These are phyloP conservation scores for Marasmius fiardii DNA, from an alignment of 1,284 basidiomycete species.

Conservation along the genomic window DNA sequence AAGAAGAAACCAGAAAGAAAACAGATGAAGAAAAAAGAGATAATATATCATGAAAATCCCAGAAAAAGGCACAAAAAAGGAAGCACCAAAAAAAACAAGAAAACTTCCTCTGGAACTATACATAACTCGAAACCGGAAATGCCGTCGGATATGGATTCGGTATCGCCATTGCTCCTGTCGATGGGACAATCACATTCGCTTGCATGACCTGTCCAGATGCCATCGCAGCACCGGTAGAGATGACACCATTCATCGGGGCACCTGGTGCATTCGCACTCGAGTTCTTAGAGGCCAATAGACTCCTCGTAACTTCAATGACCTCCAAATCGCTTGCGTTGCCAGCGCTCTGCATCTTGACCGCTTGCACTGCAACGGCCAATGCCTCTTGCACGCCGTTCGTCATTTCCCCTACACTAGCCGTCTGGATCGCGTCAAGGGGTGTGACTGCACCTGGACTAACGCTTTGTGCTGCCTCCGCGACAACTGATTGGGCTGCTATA, in stretches of 20 bases:
- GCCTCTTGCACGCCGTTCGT: conserved; percentile 14
- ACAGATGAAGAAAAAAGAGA: conserved; percentile 15
- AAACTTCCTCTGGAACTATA: conserved; percentile 10
- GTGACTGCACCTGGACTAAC: conserved; percentile 9
- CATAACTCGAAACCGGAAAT: conserved; percentile 10
- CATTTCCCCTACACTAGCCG: conserved; percentile 17
- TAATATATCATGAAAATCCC: conserved; percentile 7
- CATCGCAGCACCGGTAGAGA: background rate
- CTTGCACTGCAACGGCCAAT: conserved; percentile 10
- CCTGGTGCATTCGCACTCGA: background rate
- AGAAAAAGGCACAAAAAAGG: conserved; percentile 6
- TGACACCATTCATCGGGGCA: background rate
- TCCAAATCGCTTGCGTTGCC: conserved; percentile 10
- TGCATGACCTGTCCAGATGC: background rate
- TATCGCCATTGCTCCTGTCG: background rate
- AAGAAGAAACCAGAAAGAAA: conserved; percentile 20
- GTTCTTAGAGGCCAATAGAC: conserved; percentile 8
- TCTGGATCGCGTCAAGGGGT: conserved; percentile 13
- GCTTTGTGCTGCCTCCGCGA: conserved; percentile 67
- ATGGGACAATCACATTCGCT: background rate
- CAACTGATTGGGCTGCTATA: conserved; percentile 73
- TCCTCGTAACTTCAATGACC: conserved; percentile 11
- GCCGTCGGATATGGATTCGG: conserved; percentile 6
- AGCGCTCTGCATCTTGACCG: conserved; percentile 10
- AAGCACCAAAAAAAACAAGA: conserved; percentile 1